Percentiles rank a stretch among this genome's conserved stretches.
Conservation (phyloP, 2,329 filamentous ascomycete species). For the Dissoconium aciculare region DNA sequence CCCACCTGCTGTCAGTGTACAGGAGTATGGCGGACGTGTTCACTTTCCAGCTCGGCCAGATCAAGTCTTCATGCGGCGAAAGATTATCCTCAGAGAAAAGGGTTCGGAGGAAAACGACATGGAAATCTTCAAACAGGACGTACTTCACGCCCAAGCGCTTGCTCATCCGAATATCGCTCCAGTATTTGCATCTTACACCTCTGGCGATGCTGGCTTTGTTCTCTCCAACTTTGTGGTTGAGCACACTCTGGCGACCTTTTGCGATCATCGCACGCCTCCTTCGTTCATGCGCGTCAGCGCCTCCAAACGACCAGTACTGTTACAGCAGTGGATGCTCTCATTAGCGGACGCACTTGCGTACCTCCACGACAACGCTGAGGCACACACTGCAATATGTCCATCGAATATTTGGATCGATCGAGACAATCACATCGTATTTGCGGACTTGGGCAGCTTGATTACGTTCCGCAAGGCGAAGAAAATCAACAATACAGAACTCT, state of each 20-base stretch:
- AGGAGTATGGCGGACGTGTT: constrained; percentile 43
- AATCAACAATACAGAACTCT: constrained; percentile 50
- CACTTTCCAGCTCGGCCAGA: constrained; percentile 48
- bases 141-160: constrained; percentile 43
- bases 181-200: constrained; percentile 55
- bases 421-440: constrained; percentile 51
- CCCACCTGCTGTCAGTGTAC: constrained; percentile 32
- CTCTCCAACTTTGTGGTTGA: constrained; percentile 53
- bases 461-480: constrained; percentile 39
- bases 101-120: constrained; percentile 13
- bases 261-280: constrained; percentile 45
- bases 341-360: constrained; percentile 53
- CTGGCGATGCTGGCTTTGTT: constrained; percentile 48
- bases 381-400: constrained; percentile 55
- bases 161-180: constrained; percentile 56
- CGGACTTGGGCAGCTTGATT: constrained; percentile 40
- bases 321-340: constrained; percentile 64
- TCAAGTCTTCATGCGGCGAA: constrained; percentile 30
- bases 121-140: constrained; percentile 44
- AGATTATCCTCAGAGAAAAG: constrained; percentile 19
- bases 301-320: constrained; percentile 40
- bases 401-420: constrained; percentile 54
- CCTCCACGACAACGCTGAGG: constrained; percentile 48
- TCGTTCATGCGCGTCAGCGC: constrained; percentile 49
- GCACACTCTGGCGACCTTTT: constrained; percentile 51